Conservation (phyloP, 805 yeast species). For the Schwanniomyces yamadae region DNA sequence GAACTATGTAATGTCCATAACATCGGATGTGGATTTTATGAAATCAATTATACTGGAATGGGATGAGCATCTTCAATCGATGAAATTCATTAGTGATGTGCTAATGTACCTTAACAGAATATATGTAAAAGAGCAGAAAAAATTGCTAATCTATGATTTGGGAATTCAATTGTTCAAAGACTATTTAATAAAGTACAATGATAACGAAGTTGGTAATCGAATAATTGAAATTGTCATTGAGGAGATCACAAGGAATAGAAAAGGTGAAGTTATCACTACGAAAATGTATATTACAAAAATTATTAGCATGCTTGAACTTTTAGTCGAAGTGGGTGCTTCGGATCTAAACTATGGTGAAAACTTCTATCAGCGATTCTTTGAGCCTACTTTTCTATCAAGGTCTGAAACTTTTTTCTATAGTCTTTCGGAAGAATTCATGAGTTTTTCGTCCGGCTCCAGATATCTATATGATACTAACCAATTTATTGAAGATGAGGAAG, state of each 20-base stretch:
- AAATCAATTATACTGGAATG: constrained; percentile 48
- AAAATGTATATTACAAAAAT: constrained; percentile 58
- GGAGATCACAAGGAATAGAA: constrained; percentile 56
- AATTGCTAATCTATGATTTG: constrained; percentile 66
- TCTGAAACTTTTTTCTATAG: constrained; percentile 56
- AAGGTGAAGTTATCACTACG: constrained; percentile 54
- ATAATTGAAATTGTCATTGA: constrained; percentile 50
- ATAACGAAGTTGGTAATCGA: constrained; percentile 49
- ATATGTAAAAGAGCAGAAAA: constrained; percentile 66
- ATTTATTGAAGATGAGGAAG: constrained; percentile 62
- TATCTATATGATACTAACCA: constrained; percentile 53
- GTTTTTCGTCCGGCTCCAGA: constrained; percentile 46
- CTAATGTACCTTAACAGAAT: constrained; percentile 85
- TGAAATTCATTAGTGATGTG: constrained; percentile 80
- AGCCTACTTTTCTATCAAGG: constrained; percentile 56
- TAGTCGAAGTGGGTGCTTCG: constrained; percentile 40
- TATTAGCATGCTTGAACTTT: constrained; percentile 68
- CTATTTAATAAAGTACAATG: constrained; percentile 50
- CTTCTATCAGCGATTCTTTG: constrained; percentile 63
- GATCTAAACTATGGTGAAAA: constrained; percentile 49
- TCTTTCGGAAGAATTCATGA: constrained; percentile 46
- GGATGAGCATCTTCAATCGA: constrained; percentile 69
- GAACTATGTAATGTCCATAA: constrained; percentile 17
- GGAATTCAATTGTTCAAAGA: constrained; percentile 70
- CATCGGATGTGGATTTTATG: constrained; percentile 25